Evolutionary conservation across 495 filamentous ascomycete genomes (phyloP), one percentile per base, ranked within the genome.

Genomic region (Penicillium mononematosum): DNA sequence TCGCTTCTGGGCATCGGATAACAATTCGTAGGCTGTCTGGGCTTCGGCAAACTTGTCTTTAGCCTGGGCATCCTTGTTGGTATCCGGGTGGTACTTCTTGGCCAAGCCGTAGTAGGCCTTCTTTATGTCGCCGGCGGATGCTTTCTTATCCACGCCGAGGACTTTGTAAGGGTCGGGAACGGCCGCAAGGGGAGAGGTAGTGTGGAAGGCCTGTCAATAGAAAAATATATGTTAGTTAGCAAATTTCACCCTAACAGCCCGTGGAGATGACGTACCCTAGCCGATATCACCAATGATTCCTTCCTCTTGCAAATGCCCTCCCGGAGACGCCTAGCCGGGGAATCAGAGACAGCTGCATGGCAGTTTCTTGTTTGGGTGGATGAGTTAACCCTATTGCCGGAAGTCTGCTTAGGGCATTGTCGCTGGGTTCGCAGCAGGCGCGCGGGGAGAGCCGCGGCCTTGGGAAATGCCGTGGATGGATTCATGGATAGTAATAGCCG

Each of bases 61-160:
- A 31, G 94, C 93, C 7, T 76, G 78, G 8, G 91, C 68, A 50
- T 96, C 94, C 74, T 97, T 98, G 77, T 96, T 98, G 38, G 94
- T 96, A 71, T 98, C 94, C 8, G 94, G 94, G 65, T 98, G 94
- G 69, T 85, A 98, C 68, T 97, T 98, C 75, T 98, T 98, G n/a
- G 94, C 94, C 58, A 96, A 77, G 51, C 91, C 87, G 71, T 98
- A 98, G 78, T 98, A 98, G 2, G 94, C 93, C 73, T 97, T 98
- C 68, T 98, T 98, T 65, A 98, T 96, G 7, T 97, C 95, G 53
- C 84, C 68, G 5, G 89, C 72, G n/a, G 90, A 87, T 14, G 94
- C 90, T 41, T 70, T 78, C 69, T 90, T 93, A 55, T 79, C 77
- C 14, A 98, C 87, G n/a, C 93, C 94, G 36, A 98, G 85, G 31